Evolutionary conservation across 495 filamentous ascomycete genomes (phyloP), one percentile per base, ranked within the genome.

Genomic region (Trichodelitschia bisporula): DNA sequence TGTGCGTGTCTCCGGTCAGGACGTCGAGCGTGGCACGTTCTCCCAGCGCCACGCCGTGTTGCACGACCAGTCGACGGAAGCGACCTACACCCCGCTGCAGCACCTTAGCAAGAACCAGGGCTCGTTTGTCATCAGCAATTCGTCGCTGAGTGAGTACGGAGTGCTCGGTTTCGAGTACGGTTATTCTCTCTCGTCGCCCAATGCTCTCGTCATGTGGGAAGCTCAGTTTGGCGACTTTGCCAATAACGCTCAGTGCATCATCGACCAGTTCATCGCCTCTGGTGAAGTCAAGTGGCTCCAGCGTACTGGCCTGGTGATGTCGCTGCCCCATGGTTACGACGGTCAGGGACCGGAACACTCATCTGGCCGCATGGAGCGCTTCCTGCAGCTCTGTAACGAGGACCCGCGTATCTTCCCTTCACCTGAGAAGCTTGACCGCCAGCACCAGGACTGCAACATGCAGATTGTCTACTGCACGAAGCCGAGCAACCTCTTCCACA

Each of bases 381-480:
- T 86, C 58, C 61, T 97, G 35, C 89, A 95, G 54, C 69, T 97
- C 38, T 91, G 77, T 57, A 95, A 97, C 56, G 86, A 97, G 51
- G 86, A 97, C 51, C 80, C 86, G 19, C 76, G 89, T 32, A 59
- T 89, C 36, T 95, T 79, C 68, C 86, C 86, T 28, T 56, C 65
- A 2, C 54, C 59, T 15, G 77, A 89, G 37, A 92, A 86, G 61
- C 67, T 95, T 29, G 72, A 92, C 18, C 80, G 86, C 43, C 86
- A 97, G 53, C 86, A 97, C 59, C 86, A 97, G 57, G 86, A 97
- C 56, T 89, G 77, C 63, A 97, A 97, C 57, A 91, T 97, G 80
- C 86, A 97, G 61, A 72, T 97, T 50, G 77, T 67, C 34, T 89
- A 77, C 64, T 77, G 84, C 72, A 97, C 83, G 15, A 70, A 64